A percentile compares a stretch with the other conserved stretches of the same genome.
Evolutionary conservation across 768 basidiomycete genomes (phyloP).

Genomic region (Lentinus brumalis): DNA sequence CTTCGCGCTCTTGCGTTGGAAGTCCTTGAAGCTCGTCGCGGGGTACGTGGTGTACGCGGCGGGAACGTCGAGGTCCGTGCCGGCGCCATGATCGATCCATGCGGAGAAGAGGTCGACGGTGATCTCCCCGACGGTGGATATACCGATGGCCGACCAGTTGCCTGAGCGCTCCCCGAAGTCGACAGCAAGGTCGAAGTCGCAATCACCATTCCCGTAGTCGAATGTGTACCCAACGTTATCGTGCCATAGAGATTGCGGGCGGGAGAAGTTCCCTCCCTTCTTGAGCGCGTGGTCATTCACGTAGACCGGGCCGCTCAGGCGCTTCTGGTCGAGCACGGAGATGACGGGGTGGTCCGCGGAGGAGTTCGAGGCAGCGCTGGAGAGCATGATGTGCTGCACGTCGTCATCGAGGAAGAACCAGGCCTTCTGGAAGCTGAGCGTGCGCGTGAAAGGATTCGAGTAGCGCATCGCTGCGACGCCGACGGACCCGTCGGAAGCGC

Average conservation of each 20-base stretch:
- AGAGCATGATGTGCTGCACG: constrained; percentile 63
- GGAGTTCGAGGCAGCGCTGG: constrained; percentile 40
- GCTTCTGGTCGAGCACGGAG: constrained; percentile 70
- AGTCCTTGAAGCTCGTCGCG: constrained; percentile 41
- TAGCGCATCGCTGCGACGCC: constrained; percentile 68
- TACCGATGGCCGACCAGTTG: constrained; percentile 64
- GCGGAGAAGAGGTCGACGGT: constrained; percentile 67
- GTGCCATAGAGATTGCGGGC: constrained; percentile 57
- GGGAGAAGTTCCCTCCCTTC: constrained; percentile 27
- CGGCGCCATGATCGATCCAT: constrained; percentile 50
- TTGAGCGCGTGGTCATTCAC: constrained; percentile 38
- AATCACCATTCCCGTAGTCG: constrained; percentile 13
- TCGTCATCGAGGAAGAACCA: constrained; percentile 75
- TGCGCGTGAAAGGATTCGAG: constrained; percentile 59
- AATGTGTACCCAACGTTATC: constrained; percentile 65
- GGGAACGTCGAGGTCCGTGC: constrained; percentile 28
- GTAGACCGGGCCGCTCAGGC: constrained; percentile 44
- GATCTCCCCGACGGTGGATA: constrained; percentile 56
- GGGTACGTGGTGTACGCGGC: constrained; percentile 61
- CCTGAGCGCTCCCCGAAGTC: constrained; percentile 54
- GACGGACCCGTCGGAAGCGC: constrained; percentile 55
- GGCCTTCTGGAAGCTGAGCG: constrained; percentile 64
- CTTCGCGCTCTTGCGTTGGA: constrained; percentile 40
- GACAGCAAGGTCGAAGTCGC: constrained; percentile 34
- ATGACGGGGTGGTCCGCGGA: constrained; percentile 49